phyloP scores from a whole-genome alignment of 352 stramenopile species.

The Globisporangium nunn region DNA sequence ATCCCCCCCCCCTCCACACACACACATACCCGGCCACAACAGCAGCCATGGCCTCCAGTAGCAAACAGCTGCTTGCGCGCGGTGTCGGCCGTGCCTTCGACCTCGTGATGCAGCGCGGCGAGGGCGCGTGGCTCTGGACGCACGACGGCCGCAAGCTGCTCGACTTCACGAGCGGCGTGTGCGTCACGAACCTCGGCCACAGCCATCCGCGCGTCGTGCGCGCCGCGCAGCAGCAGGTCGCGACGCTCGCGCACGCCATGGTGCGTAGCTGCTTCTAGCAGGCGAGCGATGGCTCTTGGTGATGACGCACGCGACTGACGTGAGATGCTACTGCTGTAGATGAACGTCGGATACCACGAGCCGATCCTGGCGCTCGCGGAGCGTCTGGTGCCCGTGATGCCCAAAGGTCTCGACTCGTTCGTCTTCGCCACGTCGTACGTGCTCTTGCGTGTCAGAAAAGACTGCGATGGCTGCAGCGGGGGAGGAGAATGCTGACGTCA shows the following conservation, averaged over 20 bases:
- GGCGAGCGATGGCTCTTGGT: too few relatives aligned
- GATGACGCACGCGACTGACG: too few relatives aligned
- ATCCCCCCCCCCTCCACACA: too few relatives aligned
- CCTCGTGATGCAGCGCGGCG: conserved; percentile 72
- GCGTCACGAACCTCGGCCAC: conserved; percentile 89
- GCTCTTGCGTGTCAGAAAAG: neutral
- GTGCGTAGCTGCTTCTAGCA: neutral
- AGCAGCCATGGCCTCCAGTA: neutral
- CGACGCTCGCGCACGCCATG: conserved; percentile 74
- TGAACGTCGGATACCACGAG: conserved; percentile 92
- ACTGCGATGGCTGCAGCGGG: too few relatives aligned
- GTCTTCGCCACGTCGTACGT: conserved; percentile 79
- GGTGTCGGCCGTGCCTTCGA: conserved; percentile 79
- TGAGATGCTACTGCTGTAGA: conserved; percentile 22
- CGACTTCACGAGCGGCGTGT: conserved; percentile 93
- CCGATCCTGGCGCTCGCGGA: conserved; percentile 87
- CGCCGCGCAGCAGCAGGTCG: conserved; percentile 86
- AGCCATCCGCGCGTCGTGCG: conserved; percentile 89
- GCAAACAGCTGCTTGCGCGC: conserved; percentile 58
- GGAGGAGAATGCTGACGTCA: neutral
- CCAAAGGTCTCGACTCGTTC: conserved; percentile 76
- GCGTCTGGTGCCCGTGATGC: conserved; percentile 64
- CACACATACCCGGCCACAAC: too few relatives aligned
- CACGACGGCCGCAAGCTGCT: conserved; percentile 80
- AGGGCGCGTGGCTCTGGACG: conserved; percentile 85